Base-by-base conservation (phyloP, 805 yeast genomes). In the Ogataea nakhonphanomensis region DNA sequence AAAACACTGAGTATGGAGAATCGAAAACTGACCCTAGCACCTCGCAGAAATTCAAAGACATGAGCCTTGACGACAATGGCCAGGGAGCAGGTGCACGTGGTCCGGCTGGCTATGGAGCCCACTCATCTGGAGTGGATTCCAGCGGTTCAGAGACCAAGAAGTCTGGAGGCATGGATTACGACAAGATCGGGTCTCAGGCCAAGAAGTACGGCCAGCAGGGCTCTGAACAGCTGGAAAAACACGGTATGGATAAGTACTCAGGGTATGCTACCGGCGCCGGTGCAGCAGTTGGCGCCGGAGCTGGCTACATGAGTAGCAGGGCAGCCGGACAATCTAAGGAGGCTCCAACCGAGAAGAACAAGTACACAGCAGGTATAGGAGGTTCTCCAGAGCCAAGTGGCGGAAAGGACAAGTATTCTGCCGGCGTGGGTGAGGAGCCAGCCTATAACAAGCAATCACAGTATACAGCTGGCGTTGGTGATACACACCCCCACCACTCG, bases 251-350 rank as follows among this genome's bases (percentile, higher is more conserved):
- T n/a, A 23, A 43, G 29, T 31, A 38, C 21, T 26, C 46, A 7
- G 37, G 30, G 12, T 39, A 43, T 13, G 40, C 43, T n/a, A 32
- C 41, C 5, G 51, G 42, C 7, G 45, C 39, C 25, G 48, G 48
- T 22, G 39, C 37, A 15, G 47, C 38, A 8, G 37, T 25, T 10
- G 50, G 46, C 24, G 45, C 41, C 4, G 46, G 36, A 5, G 41
- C 46, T 7, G 46, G 44, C n/a, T 34, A 27, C 15, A 17, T 27
- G 15, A 40, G 38, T 9, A 21, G 33, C 13, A 32, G 27, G 13
- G 31, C 13, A 8, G 36, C 13, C 2, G 20, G 27, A 13, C 28
- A 33, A 10, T 15, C 33, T 12, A 23, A 14, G 23, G 7, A 15
- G 30, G n/a, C 30, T 13, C n/a, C 26, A 9, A 10, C 26, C n/a